Base-by-base conservation (phyloP, 2,329 filamentous ascomycete genomes). In the Mycosphaerella sp. region DNA sequence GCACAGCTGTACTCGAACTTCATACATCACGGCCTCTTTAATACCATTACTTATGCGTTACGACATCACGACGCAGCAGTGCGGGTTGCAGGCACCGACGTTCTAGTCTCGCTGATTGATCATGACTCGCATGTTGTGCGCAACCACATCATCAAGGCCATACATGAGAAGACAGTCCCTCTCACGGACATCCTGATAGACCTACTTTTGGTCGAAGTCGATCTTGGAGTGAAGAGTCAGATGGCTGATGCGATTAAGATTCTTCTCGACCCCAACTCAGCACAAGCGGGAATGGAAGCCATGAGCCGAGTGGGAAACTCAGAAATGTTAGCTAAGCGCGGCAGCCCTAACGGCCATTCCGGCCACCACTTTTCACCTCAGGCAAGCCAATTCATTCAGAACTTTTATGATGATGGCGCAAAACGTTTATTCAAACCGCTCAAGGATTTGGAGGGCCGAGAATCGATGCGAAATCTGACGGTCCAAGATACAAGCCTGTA, bases 201-300 rank as follows among this genome's bases (percentile, higher is more conserved):
- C 61, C 77, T 98, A 37, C 79, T 98, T 1, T 78, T 97, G 41
- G 84, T 93, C 1, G 93, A 98, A 71, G 85, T 87, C 14, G 93
- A 98, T 65, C 75, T 97, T 13, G 93, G 93, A 0, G 89, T 97
- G 56, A 96, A 95, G 71, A 89, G 89, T 25, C 93, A 97, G 68
- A 85, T 97, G 64, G 89, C 90, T 2, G 93, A 98, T 72, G 89
- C 91, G 6, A 85, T 98, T 66, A 96, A 95, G 71, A 86, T 97
- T 17, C 76, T 98, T 9, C 78, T 98, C 32, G 93, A 97, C 59
- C 76, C 89, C 66, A 71, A 83, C 70, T 69, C 81, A 49, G 77
- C 77, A 43, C 76, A 77, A 44, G 70, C 76, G 50, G 80, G 79
- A 34, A 76, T 82, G 58, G 84, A 87, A 56, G 74, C 74, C 37